Conservation (phyloP, 345 rosid genomes). For the Firmiana major region DNA sequence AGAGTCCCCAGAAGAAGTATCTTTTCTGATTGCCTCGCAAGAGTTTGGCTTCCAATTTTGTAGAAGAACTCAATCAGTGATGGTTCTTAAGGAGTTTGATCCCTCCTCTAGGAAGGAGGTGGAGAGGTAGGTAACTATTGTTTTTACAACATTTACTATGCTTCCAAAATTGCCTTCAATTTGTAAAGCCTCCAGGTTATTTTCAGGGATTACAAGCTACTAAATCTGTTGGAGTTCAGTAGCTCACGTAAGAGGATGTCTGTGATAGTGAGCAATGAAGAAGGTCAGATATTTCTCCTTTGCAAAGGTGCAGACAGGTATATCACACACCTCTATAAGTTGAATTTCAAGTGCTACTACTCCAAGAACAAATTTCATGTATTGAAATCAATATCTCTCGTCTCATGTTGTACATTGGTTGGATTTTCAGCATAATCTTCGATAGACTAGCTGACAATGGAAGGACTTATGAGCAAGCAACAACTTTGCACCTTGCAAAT, state of each 20-base stretch:
- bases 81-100: conserved; percentile 44
- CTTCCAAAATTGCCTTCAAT: neutral
- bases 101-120: conserved; percentile 38
- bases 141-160: neutral
- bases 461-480: conserved; percentile 38
- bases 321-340: neutral
- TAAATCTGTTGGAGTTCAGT: conserved; percentile 64
- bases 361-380: neutral
- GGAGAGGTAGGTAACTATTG: conserved; percentile 51
- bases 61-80: conserved; percentile 59
- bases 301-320: conserved; percentile 95
- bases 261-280: conserved; percentile 57
- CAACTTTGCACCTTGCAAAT: conserved; percentile 47
- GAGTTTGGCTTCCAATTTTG: conserved; percentile 73
- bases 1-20: conserved; percentile 82
- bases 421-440: conserved; percentile 57
- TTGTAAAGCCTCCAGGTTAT: conserved; percentile 12
- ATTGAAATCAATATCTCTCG: neutral
- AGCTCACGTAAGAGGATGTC: conserved; percentile 86
- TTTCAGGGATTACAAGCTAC: conserved; percentile 64
- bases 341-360: neutral
- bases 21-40: conserved; percentile 66
- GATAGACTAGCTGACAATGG: conserved; percentile 66
- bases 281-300: conserved; percentile 58
- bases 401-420: neutral